Base-by-base conservation (phyloP, 2,329 filamentous ascomycete species). In the Calonectria ilicicola region DNA sequence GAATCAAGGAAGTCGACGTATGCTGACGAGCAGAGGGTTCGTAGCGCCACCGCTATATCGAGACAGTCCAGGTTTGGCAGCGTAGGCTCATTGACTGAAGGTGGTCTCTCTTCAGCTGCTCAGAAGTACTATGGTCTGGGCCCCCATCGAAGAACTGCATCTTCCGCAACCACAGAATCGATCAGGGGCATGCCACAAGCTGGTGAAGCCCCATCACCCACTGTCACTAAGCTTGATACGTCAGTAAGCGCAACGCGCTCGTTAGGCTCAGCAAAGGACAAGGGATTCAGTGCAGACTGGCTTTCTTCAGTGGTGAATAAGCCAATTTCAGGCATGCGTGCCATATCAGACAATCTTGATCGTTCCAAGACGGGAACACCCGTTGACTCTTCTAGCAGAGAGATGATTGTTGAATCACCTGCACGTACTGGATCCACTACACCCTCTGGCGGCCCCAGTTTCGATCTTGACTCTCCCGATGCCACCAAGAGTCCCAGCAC, bases 31-130 rank as follows among this genome's bases (percentile, higher is more conserved):
- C 90, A 94, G 81, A 87, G 92, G 67, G 86, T 92, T 70, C 89
- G 93, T 74, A 93, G 90, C 76, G 91, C 89, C 32, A 91, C 91
- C 17, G 89, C 91, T 7, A 89, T 92, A 76, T 92, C 92, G 66
- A 89, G 93, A 73, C 94, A 96, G 80, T 96, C 94, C 29, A 90
- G 94, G 76, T 93, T 95, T 76, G 93, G 93, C 67, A 98, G 95
- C 82, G 89, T 93, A 63, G 94, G 95, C 79, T 97, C 95, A 0
- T 89, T 91, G 58, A 89, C 90, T 53, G 93, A 95, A 58, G 86
- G 88, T 38, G 82, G 86, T 4, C 80, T 90, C 19, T 91, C 92
- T n/a, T 86, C 91, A n/a, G 90, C 91, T 23, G 87, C 88, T 12
- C 93, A 95, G 79, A 91, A 93, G 76, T 95, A 95, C 81, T 94